phyloP scores from a whole-genome alignment of 257 asterid species.

The Nicotiana tabacum region DNA sequence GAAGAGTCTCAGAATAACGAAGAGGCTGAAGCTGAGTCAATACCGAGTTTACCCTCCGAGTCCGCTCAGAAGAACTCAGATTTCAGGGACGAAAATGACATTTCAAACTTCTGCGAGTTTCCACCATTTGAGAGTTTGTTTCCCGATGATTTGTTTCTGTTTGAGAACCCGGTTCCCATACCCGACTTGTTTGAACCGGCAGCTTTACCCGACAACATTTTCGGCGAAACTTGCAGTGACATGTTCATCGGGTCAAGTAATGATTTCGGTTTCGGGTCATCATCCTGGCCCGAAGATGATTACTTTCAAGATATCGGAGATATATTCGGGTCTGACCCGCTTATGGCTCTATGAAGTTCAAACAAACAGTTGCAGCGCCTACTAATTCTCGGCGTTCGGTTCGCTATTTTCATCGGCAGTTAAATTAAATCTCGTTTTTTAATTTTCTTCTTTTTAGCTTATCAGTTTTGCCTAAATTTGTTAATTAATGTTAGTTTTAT shows the following conservation, averaged over 20 bases:
- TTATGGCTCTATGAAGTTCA: conserved; percentile 40
- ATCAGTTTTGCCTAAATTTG: conserved; percentile 15
- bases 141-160: conserved; percentile 42
- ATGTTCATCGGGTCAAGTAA: conserved; percentile 39
- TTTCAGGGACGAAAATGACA: conserved; percentile 8
- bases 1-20: conserved; percentile 34
- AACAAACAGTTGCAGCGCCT: not conserved
- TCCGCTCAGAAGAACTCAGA: not conserved
- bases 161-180: conserved; percentile 39
- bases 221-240: conserved; percentile 29
- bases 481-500: conserved; percentile 5
- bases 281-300: conserved; percentile 45
- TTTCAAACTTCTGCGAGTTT: conserved; percentile 30
- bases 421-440: not conserved
- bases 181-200: conserved; percentile 45
- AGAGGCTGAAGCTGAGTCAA: conserved; percentile 44
- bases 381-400: conserved; percentile 3
- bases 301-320: conserved; percentile 70
- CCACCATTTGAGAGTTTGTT: conserved; percentile 26
- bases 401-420: not conserved
- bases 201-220: conserved; percentile 32
- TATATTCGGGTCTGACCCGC: conserved; percentile 90
- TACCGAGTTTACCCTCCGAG: conserved; percentile 11
- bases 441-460: not conserved
- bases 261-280: conserved; percentile 37